Base-by-base conservation (phyloP, 768 basidiomycete species). In the Russula sp. region DNA sequence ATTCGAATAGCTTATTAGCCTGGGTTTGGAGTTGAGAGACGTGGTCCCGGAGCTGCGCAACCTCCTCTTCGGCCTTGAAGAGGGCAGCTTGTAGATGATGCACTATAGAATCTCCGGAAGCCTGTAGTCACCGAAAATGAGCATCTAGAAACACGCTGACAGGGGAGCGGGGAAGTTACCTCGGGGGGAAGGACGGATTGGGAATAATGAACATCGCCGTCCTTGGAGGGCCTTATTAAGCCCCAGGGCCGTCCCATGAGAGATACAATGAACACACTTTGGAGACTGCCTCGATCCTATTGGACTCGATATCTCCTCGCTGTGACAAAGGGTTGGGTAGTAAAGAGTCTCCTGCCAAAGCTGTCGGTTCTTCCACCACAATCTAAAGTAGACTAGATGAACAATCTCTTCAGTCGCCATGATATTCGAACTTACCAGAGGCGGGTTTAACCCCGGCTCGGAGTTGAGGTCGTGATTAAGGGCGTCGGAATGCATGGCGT, bases 341-440 rank as follows among this genome's bases (percentile, higher is more conserved):
- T 42, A 49, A 16, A 4, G 55, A 24, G n/a, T 13, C 24, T 55
- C 46, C 59, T 54, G 16, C 9, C 28, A 44, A 44, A 18, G 64
- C 55, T 20, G 64, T 65, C 13, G 64, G 59, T 42, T 61, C 64
- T 61, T 65, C 55, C 20, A 65, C 55, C 42, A 65, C 59, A 54
- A 65, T 65, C 64, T 65, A 18, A 51, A 22, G 53, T 36, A 50
- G 28, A 22, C 22, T n/a, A 8, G 18, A 49, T 46, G 13, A 60
- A 38, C 18, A 9, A 10, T 30, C 14, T 38, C 11, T 30, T 48
- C 44, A 13, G 7, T 48, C 14, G 16, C 16, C 4, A 26, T 34
- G 14, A 44, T 26, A 38, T 40, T 16, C 49, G 13, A 48, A 46
- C 55, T 57, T 30, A 59, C 63, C 42, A 50, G 48, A 22, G 64